A percentile compares a stretch with the other conserved stretches of the same genome.
Evolutionary conservation across 192 early-diverging fungal genomes (phyloP).

Genomic region (Kappamyces sp.): DNA sequence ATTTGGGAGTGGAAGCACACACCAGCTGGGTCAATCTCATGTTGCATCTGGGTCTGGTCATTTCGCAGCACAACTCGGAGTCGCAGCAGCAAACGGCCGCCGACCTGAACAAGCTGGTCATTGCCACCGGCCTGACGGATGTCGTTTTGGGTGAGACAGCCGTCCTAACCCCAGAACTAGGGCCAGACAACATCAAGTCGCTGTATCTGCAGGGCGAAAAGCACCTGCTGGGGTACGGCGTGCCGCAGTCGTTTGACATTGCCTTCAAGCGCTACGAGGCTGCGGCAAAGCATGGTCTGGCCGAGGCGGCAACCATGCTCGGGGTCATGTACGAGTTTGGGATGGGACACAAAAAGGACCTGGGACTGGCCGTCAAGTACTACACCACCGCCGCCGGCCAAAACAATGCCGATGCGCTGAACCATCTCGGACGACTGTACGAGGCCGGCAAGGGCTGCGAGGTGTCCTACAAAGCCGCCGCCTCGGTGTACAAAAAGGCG

Average conservation of each 20-base stretch:
- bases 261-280: conserved; percentile 48
- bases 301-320: conserved; percentile 45
- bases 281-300: conserved; percentile 29
- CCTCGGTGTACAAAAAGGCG: conserved; percentile 32
- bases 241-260: conserved; percentile 35
- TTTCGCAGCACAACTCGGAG: conserved; percentile 26
- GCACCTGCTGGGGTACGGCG: conserved; percentile 44
- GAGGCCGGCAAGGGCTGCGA: conserved; percentile 36
- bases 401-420: conserved; percentile 32
- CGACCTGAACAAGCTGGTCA: conserved; percentile 43
- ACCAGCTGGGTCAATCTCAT: conserved; percentile 28
- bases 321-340: conserved; percentile 50
- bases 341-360: conserved; percentile 39
- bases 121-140: conserved; percentile 48
- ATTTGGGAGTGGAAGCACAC: conserved; percentile 15
- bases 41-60: conserved; percentile 32
- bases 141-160: conserved; percentile 27
- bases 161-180: conserved; percentile 29
- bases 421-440: conserved; percentile 40
- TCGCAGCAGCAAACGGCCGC: conserved; percentile 19
- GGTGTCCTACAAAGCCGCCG: conserved; percentile 21
- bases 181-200: conserved; percentile 36
- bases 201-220: conserved; percentile 49
- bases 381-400: conserved; percentile 25
- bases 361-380: conserved; percentile 37